phyloP scores from a whole-genome alignment of 2,329 filamentous ascomycete species.

The Claviceps africana region DNA sequence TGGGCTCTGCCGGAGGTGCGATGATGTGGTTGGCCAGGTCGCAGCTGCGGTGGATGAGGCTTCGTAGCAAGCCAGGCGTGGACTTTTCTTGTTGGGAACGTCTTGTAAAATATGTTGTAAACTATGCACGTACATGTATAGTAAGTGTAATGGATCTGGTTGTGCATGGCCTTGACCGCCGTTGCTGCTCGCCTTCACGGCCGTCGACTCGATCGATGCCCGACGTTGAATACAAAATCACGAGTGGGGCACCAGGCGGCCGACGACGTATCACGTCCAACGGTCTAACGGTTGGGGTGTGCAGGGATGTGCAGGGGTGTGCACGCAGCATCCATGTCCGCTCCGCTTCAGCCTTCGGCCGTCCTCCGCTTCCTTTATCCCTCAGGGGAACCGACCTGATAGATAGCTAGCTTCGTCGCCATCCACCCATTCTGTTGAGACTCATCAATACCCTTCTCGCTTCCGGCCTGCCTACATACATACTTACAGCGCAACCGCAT shows the following conservation, averaged over 20 bases:
- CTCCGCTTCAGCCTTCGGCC: neutral
- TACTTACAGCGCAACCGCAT: neutral
- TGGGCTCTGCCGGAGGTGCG: conserved; percentile 59
- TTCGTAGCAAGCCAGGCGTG: neutral
- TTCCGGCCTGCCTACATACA: no score
- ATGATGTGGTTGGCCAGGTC: conserved; percentile 38
- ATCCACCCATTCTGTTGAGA: neutral
- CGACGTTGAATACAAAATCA: no score
- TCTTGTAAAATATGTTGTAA: neutral
- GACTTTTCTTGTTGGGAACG: neutral
- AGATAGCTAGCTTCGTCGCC: no score
- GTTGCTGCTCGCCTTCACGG: no score
- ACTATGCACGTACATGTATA: neutral
- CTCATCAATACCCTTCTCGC: neutral
- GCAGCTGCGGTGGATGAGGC: conserved; percentile 4
- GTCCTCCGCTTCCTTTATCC: neutral
- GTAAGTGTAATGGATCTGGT: no score
- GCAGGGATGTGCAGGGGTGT: neutral
- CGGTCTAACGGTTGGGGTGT: no score
- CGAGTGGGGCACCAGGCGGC: no score
- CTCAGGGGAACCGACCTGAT: no score
- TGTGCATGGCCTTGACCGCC: no score
- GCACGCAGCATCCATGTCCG: neutral
- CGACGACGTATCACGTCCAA: no score
- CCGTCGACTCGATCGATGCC: no score